A percentile compares a stretch with the other conserved stretches of the same genome.
Evolutionary conservation across 1,284 basidiomycete genomes (phyloP).

Genomic region (Fistulina hepatica): DNA sequence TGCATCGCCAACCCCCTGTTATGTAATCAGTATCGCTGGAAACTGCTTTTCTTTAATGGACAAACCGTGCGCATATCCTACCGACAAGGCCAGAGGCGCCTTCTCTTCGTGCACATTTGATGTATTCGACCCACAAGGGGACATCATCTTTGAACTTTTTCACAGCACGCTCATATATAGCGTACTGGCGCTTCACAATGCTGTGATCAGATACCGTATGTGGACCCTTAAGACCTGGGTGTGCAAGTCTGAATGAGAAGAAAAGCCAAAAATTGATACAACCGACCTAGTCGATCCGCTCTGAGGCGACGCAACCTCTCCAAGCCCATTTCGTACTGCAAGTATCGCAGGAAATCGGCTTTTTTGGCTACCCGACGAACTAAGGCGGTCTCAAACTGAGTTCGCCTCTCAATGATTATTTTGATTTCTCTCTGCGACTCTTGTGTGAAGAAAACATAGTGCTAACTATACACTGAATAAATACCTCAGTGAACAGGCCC

Average conservation of each 20-base stretch:
- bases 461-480: background rate
- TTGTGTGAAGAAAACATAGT: conserved; percentile 8
- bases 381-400: conserved; percentile 74
- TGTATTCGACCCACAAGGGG: conserved; percentile 81
- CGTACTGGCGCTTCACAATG: conserved; percentile 71
- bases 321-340: conserved; percentile 84
- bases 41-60: conserved; percentile 5
- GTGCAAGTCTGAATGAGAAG: conserved; percentile 6
- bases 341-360: conserved; percentile 85
- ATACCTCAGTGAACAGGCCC: conserved; percentile 75
- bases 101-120: conserved; percentile 73
- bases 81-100: conserved; percentile 76
- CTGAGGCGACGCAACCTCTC: conserved; percentile 74
- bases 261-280: background rate
- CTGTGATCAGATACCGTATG: conserved; percentile 72
- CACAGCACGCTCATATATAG: conserved; percentile 85
- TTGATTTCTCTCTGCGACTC: conserved; percentile 60
- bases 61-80: conserved; percentile 64
- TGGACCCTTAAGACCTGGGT: conserved; percentile 37
- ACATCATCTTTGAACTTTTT: conserved; percentile 85
- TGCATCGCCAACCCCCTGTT: conserved; percentile 77
- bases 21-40: conserved; percentile 3
- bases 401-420: conserved; percentile 79
- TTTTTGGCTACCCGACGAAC: conserved; percentile 78
- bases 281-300: conserved; percentile 61